Percentiles rank a stretch among this genome's conserved stretches.
Conservation (phyloP, 352 stramenopile species). For the Globisporangium cylindrosporum region DNA sequence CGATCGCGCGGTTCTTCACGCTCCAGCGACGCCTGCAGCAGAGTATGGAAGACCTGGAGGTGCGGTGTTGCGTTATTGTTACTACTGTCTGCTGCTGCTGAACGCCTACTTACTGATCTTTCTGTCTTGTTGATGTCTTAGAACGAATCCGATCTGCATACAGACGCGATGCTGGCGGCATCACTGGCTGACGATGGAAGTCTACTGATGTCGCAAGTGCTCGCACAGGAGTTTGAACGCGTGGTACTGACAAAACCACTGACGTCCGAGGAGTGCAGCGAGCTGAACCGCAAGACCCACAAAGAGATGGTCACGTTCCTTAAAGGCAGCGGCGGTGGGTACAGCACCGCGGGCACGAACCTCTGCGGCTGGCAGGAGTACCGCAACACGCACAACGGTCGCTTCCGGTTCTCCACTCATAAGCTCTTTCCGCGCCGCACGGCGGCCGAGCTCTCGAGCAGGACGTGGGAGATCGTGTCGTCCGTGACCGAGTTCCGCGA, state of each 20-base stretch:
- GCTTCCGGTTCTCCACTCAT: slow-evolving; percentile 13
- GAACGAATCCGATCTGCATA: slow-evolving; percentile 7
- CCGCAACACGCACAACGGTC: slow-evolving; percentile 9
- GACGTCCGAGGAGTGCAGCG: slow-evolving; percentile 36
- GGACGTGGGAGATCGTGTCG: slow-evolving; percentile 32
- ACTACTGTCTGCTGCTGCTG: background rate
- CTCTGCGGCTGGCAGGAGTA: slow-evolving; percentile 17
- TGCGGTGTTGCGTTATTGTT: background rate
- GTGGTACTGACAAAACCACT: slow-evolving; percentile 35
- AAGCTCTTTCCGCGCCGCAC: slow-evolving; percentile 26
- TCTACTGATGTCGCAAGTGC: background rate
- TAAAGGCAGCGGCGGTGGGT: slow-evolving; percentile 27
- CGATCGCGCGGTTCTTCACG: slow-evolving; percentile 33
- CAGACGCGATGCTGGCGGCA: background rate
- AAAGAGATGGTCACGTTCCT: slow-evolving; percentile 46
- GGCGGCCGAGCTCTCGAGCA: slow-evolving; percentile 22
- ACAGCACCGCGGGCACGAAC: background rate
- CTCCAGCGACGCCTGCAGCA: slow-evolving; percentile 42
- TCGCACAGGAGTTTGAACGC: slow-evolving; percentile 45
- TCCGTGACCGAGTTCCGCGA: slow-evolving; percentile 21
- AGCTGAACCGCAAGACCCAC: slow-evolving; percentile 42
- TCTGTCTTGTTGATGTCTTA: background rate
- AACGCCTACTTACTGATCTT: background rate
- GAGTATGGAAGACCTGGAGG: slow-evolving; percentile 17
- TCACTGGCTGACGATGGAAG: background rate